Evolutionary conservation across 140 eudicot genomes (phyloP), one percentile per base, ranked within the genome.

Genomic region (Bidens hawaiensis): DNA sequence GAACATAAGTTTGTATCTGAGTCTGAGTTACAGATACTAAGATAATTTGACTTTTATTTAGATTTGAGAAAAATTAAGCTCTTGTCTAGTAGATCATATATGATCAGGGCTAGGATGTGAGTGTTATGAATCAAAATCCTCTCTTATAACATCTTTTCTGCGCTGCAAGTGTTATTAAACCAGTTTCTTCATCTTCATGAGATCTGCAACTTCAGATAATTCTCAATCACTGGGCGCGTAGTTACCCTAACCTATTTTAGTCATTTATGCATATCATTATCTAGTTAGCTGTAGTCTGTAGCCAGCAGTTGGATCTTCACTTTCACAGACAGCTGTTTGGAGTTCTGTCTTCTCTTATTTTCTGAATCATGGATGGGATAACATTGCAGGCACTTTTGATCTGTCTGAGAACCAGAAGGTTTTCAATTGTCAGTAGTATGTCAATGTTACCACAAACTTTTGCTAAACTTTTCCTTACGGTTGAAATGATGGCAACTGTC

Each of bases 331-430:
- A 45, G 68, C 78, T 70, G 34, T 49, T 64, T 50, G 34, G 56
- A 46, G 45, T 12, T 65, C 25, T 42, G 30, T 48, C 25, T 53
- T 31, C 60, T 23, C 65, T 43, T 49, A 11, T 66, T 48, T 16
- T 79, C 64, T 65, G 14, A 75, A 79, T 79, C 42, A 36, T 18
- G 33, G 60, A 57, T 28, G 61, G 57, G 75, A 49, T 75, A 61
- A 52, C 78, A 60, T 75, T 79, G 84, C 84, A 79, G 84, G 84
- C 33, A 48, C 72, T 45, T 48, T 65, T 34, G 72, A 56, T 74
- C 46, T 79, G 48, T 63, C 72, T 41, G 73, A 55, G 65, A 69
- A 48, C 27, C 73, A 47, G 15, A 38, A 38, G 73, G 17, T 41
- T 64, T 65, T 34, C 60, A 27, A 27, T 38, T 45, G 60, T 60